phyloP scores from a whole-genome alignment of 73 alveolate genomes.

The Symbiodinium natans region DNA sequence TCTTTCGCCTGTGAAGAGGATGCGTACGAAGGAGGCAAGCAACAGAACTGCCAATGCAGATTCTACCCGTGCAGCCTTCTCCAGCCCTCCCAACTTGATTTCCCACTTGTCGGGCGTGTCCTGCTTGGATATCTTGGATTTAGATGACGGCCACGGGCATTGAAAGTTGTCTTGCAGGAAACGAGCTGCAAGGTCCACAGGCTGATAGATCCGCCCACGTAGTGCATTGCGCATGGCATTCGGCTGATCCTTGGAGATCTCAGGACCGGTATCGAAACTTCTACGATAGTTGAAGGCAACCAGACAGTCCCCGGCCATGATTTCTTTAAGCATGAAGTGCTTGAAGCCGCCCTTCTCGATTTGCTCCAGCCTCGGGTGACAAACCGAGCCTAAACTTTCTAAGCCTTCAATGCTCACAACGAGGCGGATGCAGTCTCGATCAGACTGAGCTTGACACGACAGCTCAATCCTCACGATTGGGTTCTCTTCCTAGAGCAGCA shows the following conservation, averaged over 20 bases:
- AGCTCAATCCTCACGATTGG: slow-evolving; percentile 87
- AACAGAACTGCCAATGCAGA: background rate
- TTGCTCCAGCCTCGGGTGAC: slow-evolving; percentile 57
- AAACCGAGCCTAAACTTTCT: background rate
- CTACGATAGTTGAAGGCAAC: background rate
- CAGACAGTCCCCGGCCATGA: slow-evolving; percentile 57
- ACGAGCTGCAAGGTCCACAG: slow-evolving; percentile 78
- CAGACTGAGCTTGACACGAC: slow-evolving; percentile 43
- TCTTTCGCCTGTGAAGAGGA: slow-evolving; percentile 23
- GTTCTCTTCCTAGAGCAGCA: slow-evolving; percentile 20
- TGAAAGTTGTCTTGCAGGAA: too few relatives aligned
- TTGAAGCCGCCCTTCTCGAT: slow-evolving; percentile 92
- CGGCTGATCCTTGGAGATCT: slow-evolving; percentile 95
- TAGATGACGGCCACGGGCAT: too few relatives aligned
- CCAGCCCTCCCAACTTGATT: slow-evolving; percentile 73
- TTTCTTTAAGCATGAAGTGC: slow-evolving; percentile 94
- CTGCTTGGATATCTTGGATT: too few relatives aligned
- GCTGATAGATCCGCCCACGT: slow-evolving; percentile 94
- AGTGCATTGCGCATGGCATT: slow-evolving; percentile 95
- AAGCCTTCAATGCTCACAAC: background rate
- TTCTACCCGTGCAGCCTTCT: background rate
- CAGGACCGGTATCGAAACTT: background rate
- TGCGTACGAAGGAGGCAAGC: background rate
- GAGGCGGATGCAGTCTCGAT: background rate
- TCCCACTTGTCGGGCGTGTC: slow-evolving; percentile 57